These are phyloP conservation scores for Penicillium polonicum DNA, from an alignment of 2,329 filamentous ascomycete species.

Conservation along the genomic window DNA sequence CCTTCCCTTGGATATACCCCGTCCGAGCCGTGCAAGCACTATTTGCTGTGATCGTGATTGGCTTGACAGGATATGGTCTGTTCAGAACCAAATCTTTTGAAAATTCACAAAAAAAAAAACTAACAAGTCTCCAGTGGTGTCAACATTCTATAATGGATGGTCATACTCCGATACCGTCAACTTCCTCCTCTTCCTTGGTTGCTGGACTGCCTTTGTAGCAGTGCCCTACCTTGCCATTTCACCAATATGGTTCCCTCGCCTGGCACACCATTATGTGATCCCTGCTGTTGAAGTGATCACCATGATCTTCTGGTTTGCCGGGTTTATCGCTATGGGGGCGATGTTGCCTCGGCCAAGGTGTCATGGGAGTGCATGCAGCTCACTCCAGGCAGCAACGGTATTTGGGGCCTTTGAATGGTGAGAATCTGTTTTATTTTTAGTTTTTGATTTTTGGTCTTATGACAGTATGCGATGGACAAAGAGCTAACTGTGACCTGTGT, in stretches of 20 bases:
- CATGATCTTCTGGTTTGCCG: conserved; percentile 86
- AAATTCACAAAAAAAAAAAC: not conserved
- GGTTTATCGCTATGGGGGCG: conserved; percentile 74
- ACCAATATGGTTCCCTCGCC: conserved; percentile 60
- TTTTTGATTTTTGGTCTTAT: not conserved
- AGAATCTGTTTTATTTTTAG: conserved; percentile 12
- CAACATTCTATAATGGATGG: conserved; percentile 48
- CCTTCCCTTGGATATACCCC: conserved; percentile 42
- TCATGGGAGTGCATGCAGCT: conserved; percentile 56
- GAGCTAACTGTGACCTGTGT: not conserved
- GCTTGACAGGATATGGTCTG: conserved; percentile 70
- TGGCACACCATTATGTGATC: conserved; percentile 65
- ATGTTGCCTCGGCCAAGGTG: conserved; percentile 57
- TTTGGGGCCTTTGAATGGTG: conserved; percentile 52
- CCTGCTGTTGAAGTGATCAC: conserved; percentile 69
- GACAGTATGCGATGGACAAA: not conserved
- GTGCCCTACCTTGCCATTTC: conserved; percentile 68
- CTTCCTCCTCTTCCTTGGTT: conserved; percentile 75
- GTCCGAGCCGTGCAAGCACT: conserved; percentile 66
- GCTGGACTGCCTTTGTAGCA: conserved; percentile 71
- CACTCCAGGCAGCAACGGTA: conserved; percentile 54
- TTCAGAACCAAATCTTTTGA: conserved; percentile 9
- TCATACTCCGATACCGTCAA: conserved; percentile 59
- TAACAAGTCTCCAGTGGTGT: conserved; percentile 51
- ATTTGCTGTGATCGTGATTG: conserved; percentile 72